These are phyloP conservation scores for Phaeoacremonium minimum DNA, from an alignment of 2,329 filamentous ascomycete species.

Conservation along the genomic window DNA sequence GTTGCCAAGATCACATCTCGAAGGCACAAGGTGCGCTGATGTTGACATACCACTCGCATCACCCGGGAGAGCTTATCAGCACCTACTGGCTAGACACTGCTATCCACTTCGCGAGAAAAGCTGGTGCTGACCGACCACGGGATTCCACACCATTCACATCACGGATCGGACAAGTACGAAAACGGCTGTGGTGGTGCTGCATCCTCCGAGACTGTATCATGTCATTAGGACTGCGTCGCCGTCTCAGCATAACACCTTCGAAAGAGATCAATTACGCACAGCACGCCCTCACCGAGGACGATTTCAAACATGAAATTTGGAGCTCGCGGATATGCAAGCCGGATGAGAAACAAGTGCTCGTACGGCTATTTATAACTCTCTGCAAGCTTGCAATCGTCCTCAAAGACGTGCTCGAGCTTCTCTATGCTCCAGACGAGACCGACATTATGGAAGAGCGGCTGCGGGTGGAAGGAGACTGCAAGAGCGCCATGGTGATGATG, in stretches of 20 bases:
- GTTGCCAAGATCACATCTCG: constrained; percentile 32
- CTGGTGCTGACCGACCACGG: constrained; percentile 39
- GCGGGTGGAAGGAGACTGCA: too few relatives aligned
- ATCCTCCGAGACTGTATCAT: constrained; percentile 29
- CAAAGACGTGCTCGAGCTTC: background rate
- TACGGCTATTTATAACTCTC: constrained; percentile 10
- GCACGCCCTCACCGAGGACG: constrained; percentile 4
- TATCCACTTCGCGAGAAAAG: constrained; percentile 44
- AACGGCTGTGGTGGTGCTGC: constrained; percentile 32
- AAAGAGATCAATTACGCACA: background rate
- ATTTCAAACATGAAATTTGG: background rate
- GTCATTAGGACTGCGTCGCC: constrained; percentile 24
- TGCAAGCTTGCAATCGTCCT: constrained; percentile 8
- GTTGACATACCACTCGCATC: constrained; percentile 35
- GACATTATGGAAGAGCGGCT: too few relatives aligned
- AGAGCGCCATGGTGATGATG: background rate
- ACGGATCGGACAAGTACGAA: constrained; percentile 15
- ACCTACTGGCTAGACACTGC: constrained; percentile 44
- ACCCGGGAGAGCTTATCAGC: constrained; percentile 17
- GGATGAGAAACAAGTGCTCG: constrained; percentile 11
- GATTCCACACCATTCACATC: too few relatives aligned
- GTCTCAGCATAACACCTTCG: background rate
- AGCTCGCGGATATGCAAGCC: constrained; percentile 14
- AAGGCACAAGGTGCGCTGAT: constrained; percentile 36
- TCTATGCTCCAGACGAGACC: too few relatives aligned